phyloP scores from a whole-genome alignment of 2,329 filamentous ascomycete genomes.

The Ophiocordyceps robertsii region DNA sequence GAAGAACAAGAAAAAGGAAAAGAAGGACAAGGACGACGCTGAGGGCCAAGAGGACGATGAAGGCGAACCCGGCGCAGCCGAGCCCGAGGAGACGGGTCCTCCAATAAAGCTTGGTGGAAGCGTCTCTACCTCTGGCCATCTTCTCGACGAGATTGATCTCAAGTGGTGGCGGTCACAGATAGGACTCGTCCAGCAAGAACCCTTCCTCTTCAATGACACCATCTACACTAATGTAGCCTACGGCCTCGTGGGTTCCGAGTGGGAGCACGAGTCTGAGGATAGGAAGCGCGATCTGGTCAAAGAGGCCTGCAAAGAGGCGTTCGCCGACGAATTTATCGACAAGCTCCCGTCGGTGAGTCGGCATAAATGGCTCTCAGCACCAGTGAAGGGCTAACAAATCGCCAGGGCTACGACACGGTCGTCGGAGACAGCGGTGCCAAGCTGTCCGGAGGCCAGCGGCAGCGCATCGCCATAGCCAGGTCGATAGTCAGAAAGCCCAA shows the following conservation, averaged over 20 bases:
- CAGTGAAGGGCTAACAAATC: not conserved
- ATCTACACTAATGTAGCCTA: slow-evolving; percentile 50
- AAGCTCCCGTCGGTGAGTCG: slow-evolving; percentile 35
- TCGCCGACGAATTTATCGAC: slow-evolving; percentile 56
- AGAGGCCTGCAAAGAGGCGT: slow-evolving; percentile 52
- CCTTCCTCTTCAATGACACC: slow-evolving; percentile 53
- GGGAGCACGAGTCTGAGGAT: slow-evolving; percentile 38
- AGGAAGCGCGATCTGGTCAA: slow-evolving; percentile 45
- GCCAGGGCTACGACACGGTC: slow-evolving; percentile 53
- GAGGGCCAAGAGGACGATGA: slow-evolving; percentile 12
- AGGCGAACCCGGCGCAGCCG: slow-evolving; percentile 13
- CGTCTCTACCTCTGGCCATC: slow-evolving; percentile 38
- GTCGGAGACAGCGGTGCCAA: slow-evolving; percentile 70
- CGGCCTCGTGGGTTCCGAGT: slow-evolving; percentile 39
- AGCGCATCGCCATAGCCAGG: slow-evolving; percentile 65
- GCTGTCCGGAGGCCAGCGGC: slow-evolving; percentile 74
- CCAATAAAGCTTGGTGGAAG: slow-evolving; percentile 28
- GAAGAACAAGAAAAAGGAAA: slow-evolving; percentile 24
- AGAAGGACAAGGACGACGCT: slow-evolving; percentile 6
- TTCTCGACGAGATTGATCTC: slow-evolving; percentile 44
- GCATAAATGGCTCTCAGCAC: slow-evolving; percentile 15
- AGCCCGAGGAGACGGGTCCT: slow-evolving; percentile 24
- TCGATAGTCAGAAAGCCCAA: slow-evolving; percentile 59
- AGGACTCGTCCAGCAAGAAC: slow-evolving; percentile 54
- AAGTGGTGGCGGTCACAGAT: slow-evolving; percentile 52